These are phyloP conservation scores for Phytophthora uliginosa DNA, from an alignment of 352 stramenopile genomes.

Conservation along the genomic window DNA sequence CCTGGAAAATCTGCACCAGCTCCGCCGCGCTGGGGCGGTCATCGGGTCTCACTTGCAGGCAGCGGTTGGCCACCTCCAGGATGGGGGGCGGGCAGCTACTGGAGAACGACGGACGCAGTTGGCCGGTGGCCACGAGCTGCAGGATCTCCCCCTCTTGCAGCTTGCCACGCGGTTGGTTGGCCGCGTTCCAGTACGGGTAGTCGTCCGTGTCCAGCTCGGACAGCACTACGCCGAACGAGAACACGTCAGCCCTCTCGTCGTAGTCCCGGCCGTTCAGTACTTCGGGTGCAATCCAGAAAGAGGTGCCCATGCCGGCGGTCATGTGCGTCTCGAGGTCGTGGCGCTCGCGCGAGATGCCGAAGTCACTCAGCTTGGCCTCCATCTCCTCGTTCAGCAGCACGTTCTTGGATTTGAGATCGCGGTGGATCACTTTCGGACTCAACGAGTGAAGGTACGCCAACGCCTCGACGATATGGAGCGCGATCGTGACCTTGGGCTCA, in stretches of 20 bases:
- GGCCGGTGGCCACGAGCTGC: conserved; percentile 37
- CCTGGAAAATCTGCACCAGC: conserved; percentile 31
- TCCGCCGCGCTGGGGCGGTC: conserved; percentile 40
- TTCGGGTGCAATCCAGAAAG: conserved; percentile 51
- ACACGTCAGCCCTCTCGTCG: conserved; percentile 49
- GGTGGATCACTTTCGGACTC: conserved; percentile 51
- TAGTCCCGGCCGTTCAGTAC: conserved; percentile 44
- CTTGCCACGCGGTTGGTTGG: conserved; percentile 23
- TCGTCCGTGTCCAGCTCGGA: conserved; percentile 56
- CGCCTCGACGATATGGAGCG: conserved; percentile 56
- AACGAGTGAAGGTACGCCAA: conserved; percentile 62
- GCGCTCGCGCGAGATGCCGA: conserved; percentile 60
- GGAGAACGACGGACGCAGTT: conserved; percentile 44
- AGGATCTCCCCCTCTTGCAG: conserved; percentile 46
- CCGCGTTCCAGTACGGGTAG: conserved; percentile 48
- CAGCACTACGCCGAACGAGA: conserved; percentile 54
- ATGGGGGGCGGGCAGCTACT: conserved; percentile 36
- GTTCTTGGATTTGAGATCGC: conserved; percentile 56
- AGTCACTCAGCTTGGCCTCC: conserved; percentile 77
- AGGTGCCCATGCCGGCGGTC: conserved; percentile 46
- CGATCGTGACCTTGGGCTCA: conserved; percentile 51
- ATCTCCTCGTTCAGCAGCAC: conserved; percentile 57
- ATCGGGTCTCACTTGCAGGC: conserved; percentile 37
- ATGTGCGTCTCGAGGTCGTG: conserved; percentile 34
- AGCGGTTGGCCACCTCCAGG: conserved; percentile 40